A percentile compares a stretch with the other conserved stretches of the same genome.
phyloP scores from a whole-genome alignment of 2,329 filamentous ascomycete genomes.

The Colletotrichum limetticola region DNA sequence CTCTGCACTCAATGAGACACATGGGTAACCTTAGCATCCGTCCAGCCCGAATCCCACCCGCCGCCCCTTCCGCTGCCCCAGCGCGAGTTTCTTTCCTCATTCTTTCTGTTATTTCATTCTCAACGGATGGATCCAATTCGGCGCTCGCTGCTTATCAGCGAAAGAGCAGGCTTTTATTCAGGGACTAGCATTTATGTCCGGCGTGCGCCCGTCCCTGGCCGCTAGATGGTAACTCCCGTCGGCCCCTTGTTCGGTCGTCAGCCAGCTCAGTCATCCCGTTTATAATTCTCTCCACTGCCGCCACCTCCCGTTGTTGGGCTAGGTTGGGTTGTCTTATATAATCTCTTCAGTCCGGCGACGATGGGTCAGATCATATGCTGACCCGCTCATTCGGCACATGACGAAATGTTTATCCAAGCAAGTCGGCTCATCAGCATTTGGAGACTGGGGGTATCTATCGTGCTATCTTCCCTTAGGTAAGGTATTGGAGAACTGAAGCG shows the following conservation, averaged over 20 bases:
- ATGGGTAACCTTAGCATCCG: not conserved
- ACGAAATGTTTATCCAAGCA: conserved; percentile 7
- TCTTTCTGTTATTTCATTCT: not conserved
- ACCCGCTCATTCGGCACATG: conserved; percentile 6
- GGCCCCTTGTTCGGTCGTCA: not conserved
- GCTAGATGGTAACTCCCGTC: not conserved
- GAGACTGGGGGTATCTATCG: not conserved
- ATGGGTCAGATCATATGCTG: conserved; percentile 12
- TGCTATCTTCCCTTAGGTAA: not conserved
- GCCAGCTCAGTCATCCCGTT: conserved; percentile 1
- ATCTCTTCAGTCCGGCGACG: not conserved
- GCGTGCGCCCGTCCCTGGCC: not conserved
- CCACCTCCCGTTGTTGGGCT: not conserved
- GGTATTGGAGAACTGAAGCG: not conserved
- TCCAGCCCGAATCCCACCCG: conserved; percentile 13
- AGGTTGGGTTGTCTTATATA: not conserved
- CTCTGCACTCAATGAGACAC: not conserved
- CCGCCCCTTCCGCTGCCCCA: conserved; percentile 19
- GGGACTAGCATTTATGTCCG: conserved; percentile 1
- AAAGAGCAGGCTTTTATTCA: not conserved
- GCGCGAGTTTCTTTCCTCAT: not conserved
- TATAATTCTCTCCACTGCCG: not conserved
- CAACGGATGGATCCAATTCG: not conserved
- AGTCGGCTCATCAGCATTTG: not conserved
- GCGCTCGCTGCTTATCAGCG: not conserved